Conservation (phyloP, 345 rosid genomes). For the Eucalyptus guilfoylei region DNA sequence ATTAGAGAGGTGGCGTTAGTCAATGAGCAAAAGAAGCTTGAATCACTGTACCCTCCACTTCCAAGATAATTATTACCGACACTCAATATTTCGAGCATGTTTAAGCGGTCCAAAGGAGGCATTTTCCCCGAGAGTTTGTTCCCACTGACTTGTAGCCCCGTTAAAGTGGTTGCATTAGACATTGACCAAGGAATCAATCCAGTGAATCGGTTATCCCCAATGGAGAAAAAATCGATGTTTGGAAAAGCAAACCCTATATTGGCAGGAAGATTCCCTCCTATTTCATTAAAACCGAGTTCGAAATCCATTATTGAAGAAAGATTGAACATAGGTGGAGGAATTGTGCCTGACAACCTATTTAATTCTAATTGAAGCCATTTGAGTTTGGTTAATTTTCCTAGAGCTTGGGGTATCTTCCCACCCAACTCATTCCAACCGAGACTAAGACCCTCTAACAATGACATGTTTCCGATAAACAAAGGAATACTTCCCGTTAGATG, state of each 20-base stretch:
- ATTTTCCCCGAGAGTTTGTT: slow-evolving; percentile 1
- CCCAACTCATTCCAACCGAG: background rate
- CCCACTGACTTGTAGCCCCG: accelerated
- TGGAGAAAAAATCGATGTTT: background rate
- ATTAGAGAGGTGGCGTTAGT: background rate
- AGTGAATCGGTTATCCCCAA: background rate
- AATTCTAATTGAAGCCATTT: accelerated
- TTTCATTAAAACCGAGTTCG: accelerated
- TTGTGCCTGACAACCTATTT: background rate
- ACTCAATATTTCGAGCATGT: background rate
- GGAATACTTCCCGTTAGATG: slow-evolving; percentile 9
- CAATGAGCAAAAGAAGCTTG: background rate
- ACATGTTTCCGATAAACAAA: slow-evolving; percentile 2
- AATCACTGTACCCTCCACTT: background rate
- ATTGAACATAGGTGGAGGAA: slow-evolving; percentile 18
- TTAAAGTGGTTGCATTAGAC: background rate
- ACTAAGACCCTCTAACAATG: background rate
- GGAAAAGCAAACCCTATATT: slow-evolving; percentile 1
- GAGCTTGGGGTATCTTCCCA: background rate
- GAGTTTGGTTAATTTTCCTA: background rate
- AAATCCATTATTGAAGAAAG: background rate
- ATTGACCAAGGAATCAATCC: background rate
- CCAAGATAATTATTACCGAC: background rate
- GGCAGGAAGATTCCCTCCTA: slow-evolving; percentile 10
- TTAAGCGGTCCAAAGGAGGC: background rate